phyloP scores from a whole-genome alignment of 192 early-diverging fungal genomes.

The Dimargaris verticillata region DNA sequence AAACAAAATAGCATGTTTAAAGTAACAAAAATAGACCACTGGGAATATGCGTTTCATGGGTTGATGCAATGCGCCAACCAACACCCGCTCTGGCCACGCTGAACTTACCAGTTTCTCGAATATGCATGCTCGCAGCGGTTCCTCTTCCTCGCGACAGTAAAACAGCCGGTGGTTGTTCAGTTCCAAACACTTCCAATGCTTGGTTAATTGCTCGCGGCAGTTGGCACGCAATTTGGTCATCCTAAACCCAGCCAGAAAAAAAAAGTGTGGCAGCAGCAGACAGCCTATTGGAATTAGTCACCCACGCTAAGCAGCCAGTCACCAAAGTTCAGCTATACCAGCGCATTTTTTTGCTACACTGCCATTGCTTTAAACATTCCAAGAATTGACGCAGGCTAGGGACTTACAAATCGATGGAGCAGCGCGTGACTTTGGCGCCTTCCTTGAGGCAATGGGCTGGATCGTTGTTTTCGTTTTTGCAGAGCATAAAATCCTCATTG shows the following conservation, averaged over 20 bases:
- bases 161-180: slow-evolving; percentile 76
- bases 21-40: no score
- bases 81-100: neutral
- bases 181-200: slow-evolving; percentile 88
- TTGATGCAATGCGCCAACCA: no score
- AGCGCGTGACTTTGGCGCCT: slow-evolving; percentile 89
- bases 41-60: no score
- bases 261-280: slow-evolving; percentile 10
- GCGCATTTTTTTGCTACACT: no score
- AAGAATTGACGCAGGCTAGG: neutral
- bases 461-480: slow-evolving; percentile 81
- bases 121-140: slow-evolving; percentile 71
- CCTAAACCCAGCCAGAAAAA: slow-evolving; percentile 22
- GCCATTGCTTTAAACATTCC: no score
- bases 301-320: no score
- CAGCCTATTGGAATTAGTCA: no score
- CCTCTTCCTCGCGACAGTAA: slow-evolving; percentile 63
- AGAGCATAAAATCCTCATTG: slow-evolving; percentile 92
- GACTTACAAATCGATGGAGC: slow-evolving; percentile 67
- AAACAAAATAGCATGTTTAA: no score
- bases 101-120: slow-evolving; percentile 45
- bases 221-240: slow-evolving; percentile 75
- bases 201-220: slow-evolving; percentile 70
- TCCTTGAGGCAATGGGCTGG: slow-evolving; percentile 85
- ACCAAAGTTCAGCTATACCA: no score